Evolutionary conservation across 2,329 filamentous ascomycete genomes (phyloP).

Genomic region (Diaporthe amygdali): DNA sequence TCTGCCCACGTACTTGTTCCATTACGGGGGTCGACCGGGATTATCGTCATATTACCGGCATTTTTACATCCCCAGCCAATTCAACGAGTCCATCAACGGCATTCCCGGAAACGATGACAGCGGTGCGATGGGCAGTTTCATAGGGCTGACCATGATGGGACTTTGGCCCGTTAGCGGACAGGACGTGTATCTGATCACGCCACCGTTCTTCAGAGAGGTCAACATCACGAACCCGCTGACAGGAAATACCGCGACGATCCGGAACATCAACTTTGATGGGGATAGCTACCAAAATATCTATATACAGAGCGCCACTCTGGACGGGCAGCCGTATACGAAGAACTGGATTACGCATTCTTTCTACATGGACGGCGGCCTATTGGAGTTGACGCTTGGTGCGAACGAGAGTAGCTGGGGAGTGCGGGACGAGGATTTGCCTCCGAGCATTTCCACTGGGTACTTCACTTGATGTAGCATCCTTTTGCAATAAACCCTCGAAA

Average conservation of each 20-base stretch:
- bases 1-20: slow-evolving; percentile 64
- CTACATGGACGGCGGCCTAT: slow-evolving; percentile 58
- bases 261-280: slow-evolving; percentile 60
- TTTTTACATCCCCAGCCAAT: slow-evolving; percentile 64
- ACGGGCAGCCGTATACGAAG: slow-evolving; percentile 58
- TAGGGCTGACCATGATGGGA: slow-evolving; percentile 64
- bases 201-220: slow-evolving; percentile 64
- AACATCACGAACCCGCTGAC: slow-evolving; percentile 56
- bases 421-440: slow-evolving; percentile 52
- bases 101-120: slow-evolving; percentile 69
- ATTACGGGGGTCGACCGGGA: slow-evolving; percentile 64
- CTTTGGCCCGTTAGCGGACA: slow-evolving; percentile 67
- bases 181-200: slow-evolving; percentile 66
- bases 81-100: slow-evolving; percentile 60
- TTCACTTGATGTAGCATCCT: neutral
- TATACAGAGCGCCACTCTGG: slow-evolving; percentile 61
- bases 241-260: slow-evolving; percentile 61
- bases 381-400: slow-evolving; percentile 59
- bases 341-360: slow-evolving; percentile 69
- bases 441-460: slow-evolving; percentile 39
- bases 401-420: slow-evolving; percentile 62
- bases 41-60: slow-evolving; percentile 55
- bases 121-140: slow-evolving; percentile 68
- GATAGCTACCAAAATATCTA: slow-evolving; percentile 57
- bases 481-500: no score